These are phyloP conservation scores for Ampelocalamus luodianensis DNA, from an alignment of 176 grass and related monocot species.

Conservation along the genomic window DNA sequence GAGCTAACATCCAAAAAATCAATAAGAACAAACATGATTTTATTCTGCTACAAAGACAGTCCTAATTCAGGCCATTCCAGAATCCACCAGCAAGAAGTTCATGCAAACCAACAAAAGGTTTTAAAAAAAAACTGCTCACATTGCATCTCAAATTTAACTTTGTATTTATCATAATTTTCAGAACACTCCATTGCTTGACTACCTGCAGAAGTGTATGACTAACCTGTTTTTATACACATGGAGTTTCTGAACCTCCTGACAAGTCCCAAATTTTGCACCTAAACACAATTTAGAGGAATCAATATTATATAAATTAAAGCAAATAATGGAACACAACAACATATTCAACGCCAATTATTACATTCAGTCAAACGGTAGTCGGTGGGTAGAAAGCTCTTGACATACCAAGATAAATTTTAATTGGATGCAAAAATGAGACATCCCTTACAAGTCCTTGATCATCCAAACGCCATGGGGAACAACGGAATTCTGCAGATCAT, in stretches of 20 bases:
- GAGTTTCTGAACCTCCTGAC: constrained; percentile 91
- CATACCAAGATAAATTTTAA: constrained; percentile 98
- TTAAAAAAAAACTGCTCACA: constrained; percentile 17
- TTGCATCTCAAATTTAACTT: constrained; percentile 35
- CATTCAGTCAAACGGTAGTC: constrained; percentile 22
- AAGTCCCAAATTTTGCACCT: constrained; percentile 92
- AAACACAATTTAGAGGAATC: constrained; percentile 48
- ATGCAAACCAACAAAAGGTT: neutral
- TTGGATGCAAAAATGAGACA: constrained; percentile 93
- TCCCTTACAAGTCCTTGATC: constrained; percentile 69
- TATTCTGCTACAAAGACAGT: neutral
- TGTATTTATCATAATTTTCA: constrained; percentile 29
- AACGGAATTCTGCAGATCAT: constrained; percentile 73
- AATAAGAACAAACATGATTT: neutral
- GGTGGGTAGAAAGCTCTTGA: constrained; percentile 18
- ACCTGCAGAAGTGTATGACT: constrained; percentile 10
- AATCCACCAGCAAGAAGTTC: constrained; percentile 22
- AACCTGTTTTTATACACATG: constrained; percentile 84
- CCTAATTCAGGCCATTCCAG: neutral
- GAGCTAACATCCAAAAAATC: neutral
- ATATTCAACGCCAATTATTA: constrained; percentile 8
- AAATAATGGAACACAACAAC: constrained; percentile 32
- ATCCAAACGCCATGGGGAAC: constrained; percentile 70
- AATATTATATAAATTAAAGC: constrained; percentile 46
- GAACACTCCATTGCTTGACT: constrained; percentile 2